Evolutionary conservation across 2,329 filamentous ascomycete genomes (phyloP).

Genomic region (Pezicula neosporulosa): DNA sequence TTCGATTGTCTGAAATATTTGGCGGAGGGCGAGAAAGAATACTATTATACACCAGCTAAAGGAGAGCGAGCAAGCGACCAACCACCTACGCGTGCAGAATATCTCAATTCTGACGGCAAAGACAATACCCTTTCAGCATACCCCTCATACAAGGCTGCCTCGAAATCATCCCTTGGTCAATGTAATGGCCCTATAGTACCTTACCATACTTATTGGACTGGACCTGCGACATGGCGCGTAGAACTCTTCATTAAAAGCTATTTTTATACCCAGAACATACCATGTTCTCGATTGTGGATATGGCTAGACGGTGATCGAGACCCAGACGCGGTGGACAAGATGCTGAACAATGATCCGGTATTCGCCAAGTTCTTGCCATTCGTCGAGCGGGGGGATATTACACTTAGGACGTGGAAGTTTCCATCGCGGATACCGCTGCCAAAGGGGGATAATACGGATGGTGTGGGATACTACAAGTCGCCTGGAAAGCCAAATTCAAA

Average conservation of each 20-base stretch:
- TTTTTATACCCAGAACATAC: slow-evolving; percentile 52
- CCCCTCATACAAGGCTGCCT: slow-evolving; percentile 31
- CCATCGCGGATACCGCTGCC: slow-evolving; percentile 48
- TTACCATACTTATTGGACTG: slow-evolving; percentile 55
- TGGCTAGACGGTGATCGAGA: slow-evolving; percentile 52
- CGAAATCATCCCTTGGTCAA: slow-evolving; percentile 39
- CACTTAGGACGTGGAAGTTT: slow-evolving; percentile 49
- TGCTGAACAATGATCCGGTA: slow-evolving; percentile 46
- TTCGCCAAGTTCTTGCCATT: slow-evolving; percentile 51
- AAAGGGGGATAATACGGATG: slow-evolving; percentile 43
- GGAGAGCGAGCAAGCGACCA: slow-evolving; percentile 28
- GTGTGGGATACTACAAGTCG: slow-evolving; percentile 44
- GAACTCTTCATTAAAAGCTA: slow-evolving; percentile 55
- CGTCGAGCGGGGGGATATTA: slow-evolving; percentile 49
- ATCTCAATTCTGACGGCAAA: slow-evolving; percentile 29
- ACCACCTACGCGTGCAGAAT: slow-evolving; percentile 26
- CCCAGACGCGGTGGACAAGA: slow-evolving; percentile 44
- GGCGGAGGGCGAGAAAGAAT: slow-evolving; percentile 42
- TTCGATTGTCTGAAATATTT: slow-evolving; percentile 49
- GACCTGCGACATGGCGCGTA: slow-evolving; percentile 52
- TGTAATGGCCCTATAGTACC: slow-evolving; percentile 53
- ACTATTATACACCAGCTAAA: slow-evolving; percentile 41
- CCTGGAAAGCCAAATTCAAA: slow-evolving; percentile 36
- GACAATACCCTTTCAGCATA: slow-evolving; percentile 28
- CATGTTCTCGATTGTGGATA: slow-evolving; percentile 48